Evolutionary conservation across 2,329 filamentous ascomycete species (phyloP), one percentile per base, ranked within the genome.

Genomic region (Colletotrichum sp.): DNA sequence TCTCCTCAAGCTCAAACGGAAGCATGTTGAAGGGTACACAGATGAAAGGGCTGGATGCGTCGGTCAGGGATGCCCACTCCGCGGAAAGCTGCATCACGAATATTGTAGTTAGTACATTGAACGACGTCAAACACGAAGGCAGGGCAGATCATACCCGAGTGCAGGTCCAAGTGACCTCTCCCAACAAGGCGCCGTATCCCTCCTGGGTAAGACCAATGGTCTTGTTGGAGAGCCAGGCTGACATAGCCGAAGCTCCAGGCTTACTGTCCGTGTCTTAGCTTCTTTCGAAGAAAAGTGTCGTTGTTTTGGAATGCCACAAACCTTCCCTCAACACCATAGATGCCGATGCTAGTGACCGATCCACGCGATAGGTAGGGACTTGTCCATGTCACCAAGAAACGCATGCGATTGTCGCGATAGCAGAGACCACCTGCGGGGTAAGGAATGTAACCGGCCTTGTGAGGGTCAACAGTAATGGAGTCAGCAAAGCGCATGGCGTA

Each of bases 401-500:
- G 80, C 84, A 88, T 87, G 1, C 87, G 78, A 1, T 82, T 86
- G 61, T 89, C 87, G 1, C 83, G 81, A 66, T 89, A 89, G 7
- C 83, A 84, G n/a, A 89, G 73, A 2, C 83, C 84, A 6, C 87
- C 87, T 0, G 86, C 86, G 0, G 87, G 87, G 71, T 89, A 89
- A 0, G 85, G 85, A 30, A 88, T 86, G 57, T 89, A 88, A 0
- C 86, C 87, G 3, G 85, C 82, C 72, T 89, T 89, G 74, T 89
- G 86, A 0, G 87, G 87, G 72, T 89, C 87, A 8, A 89, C 84
- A 0, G 87, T 89, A 36, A 88, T 85, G 0, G 85, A 87, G 78
- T 89, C 87, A 3, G 85, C 84, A 13, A 84, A 78, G 18, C 82
- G 80, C 74, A 88, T 78, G 2, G 84, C 84, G 43, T 81, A 82